Percentiles rank a stretch among this genome's conserved stretches.
These are phyloP conservation scores for Mollisia scopiformis DNA, from an alignment of 2,329 filamentous ascomycete species.

Conservation along the genomic window DNA sequence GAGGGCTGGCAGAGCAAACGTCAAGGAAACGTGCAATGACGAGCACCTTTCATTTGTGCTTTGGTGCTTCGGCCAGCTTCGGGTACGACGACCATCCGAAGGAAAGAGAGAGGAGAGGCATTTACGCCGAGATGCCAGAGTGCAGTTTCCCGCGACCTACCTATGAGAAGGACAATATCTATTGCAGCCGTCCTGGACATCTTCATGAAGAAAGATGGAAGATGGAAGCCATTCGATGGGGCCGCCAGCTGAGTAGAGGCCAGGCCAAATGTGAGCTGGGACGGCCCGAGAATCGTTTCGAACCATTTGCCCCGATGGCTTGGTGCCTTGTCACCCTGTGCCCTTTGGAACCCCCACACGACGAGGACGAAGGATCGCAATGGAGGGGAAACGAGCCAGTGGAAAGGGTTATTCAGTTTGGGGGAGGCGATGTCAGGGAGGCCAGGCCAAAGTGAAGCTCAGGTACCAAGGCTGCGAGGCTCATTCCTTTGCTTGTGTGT, in stretches of 20 bases:
- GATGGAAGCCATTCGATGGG: not conserved
- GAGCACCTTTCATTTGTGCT: too few relatives aligned
- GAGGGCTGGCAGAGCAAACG: not conserved
- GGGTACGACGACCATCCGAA: not conserved
- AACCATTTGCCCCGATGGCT: too few relatives aligned
- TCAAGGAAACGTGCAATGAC: too few relatives aligned
- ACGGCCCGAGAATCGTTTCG: too few relatives aligned
- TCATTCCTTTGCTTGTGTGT: not conserved
- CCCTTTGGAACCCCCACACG: not conserved
- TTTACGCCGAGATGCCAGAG: not conserved
- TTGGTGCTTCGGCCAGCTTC: not conserved
- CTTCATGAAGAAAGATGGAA: not conserved
- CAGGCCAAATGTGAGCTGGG: too few relatives aligned
- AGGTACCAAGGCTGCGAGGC: too few relatives aligned
- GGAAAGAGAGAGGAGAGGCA: not conserved
- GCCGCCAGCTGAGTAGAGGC: not conserved
- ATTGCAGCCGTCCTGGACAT: not conserved
- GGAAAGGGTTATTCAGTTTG: too few relatives aligned
- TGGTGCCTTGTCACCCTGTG: too few relatives aligned
- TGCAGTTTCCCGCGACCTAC: not conserved
- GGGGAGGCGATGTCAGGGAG: too few relatives aligned
- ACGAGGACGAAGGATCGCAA: not conserved
- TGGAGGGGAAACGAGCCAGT: not conserved
- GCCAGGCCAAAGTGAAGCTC: too few relatives aligned
- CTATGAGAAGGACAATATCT: not conserved